Evolutionary conservation across 1,139 yeast genomes (phyloP), one percentile per base, ranked within the genome.

Genomic region (Blastobotrys petasosporus): DNA sequence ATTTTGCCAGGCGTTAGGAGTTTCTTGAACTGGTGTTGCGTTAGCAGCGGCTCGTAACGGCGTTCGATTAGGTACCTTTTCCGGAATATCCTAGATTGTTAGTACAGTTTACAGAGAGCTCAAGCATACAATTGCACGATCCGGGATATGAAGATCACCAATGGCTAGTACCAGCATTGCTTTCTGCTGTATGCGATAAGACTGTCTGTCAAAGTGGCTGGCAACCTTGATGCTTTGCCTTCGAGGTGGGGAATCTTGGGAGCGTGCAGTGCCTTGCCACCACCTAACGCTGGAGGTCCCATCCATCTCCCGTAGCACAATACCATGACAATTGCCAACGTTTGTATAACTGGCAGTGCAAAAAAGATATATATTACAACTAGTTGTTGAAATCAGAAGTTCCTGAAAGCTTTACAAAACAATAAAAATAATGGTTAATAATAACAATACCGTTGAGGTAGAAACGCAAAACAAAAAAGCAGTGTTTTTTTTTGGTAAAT

Each of bases 91-190:
- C 73, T 69, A 31, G 36, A 23, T 39, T 16, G 47, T 46, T 38
- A 45, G 54, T 50, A 47, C 42, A 51, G 48, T 23, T 30, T 12
- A 9, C 8, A 11, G 10, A 44, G 10, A 47, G 11, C 31, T 30
- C 28, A 10, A 11, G 61, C 67, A 44, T 47, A 60, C 90, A 34
- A 77, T 72, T 11, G 94, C 83, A 55, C 97, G 70, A 52, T 87
- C 92, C 0, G 98, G 97, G 30, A 92, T 82, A 63, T 82, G 87
- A 11, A 92, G 72, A 62, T 92, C 97, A 8, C 96, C 95, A 54
- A 90, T 78, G 7, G 94, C 94, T 41, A 92, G 73, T n/a, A 92
- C 77, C 44, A 92, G 72, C 97, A 88, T 88, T 23, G 10, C 52
- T 13, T 15, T 15, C 17, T 33, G 31, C 12, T 11, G 31, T 36